Evolutionary conservation across 2,329 filamentous ascomycete genomes (phyloP), one percentile per base, ranked within the genome.

Genomic region (Arthrobotrys entomopaga): DNA sequence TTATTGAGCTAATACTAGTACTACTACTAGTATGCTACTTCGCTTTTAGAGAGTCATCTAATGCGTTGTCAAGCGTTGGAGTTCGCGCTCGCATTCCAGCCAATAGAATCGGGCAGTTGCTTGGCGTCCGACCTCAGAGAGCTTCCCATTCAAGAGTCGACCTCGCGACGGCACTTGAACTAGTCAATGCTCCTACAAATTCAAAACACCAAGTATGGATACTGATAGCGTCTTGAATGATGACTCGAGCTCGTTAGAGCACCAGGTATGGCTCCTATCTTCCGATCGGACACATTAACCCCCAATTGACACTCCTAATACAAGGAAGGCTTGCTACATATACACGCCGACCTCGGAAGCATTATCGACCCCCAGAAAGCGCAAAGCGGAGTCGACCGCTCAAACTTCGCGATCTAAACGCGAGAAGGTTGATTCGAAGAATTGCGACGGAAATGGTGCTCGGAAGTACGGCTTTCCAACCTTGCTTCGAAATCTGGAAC

Each of bases 401-500:
- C 42, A 46, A 49, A 54, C 56, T 34, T 52, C 63, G n/a, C 58
- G 29, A 26, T 78, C 69, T 26, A 79, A 78, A 52, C 65, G 73
- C 19, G 63, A 61, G 61, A 72, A 76, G 77, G 24, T 26, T 22
- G 58, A 71, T 73, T 10, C 63, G 20, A 58, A 52, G 11, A 61
- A 67, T 67, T 60, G 49, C 60, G 50, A 50, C 61, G 43, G 5
- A 57, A 49, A 61, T 75, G 63, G 42, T 26, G 46, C 13, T 26
- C 54, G 26, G 42, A 56, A 54, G 46, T 42, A 58, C 53, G 70
- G 70, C 38, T 90, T 88, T 70, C 83, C 84, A 19, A 82, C 84
- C 6, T 82, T 90, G 16, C 81, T 90, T 6, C 83, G 84, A 69
- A 87, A 87, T 2, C 79, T 81, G 0, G 89, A 90, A 80, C 82